A percentile compares a stretch with the other conserved stretches of the same genome.
These are phyloP conservation scores for Melastoma malabathricum DNA, from an alignment of 345 rosid species.

Conservation along the genomic window DNA sequence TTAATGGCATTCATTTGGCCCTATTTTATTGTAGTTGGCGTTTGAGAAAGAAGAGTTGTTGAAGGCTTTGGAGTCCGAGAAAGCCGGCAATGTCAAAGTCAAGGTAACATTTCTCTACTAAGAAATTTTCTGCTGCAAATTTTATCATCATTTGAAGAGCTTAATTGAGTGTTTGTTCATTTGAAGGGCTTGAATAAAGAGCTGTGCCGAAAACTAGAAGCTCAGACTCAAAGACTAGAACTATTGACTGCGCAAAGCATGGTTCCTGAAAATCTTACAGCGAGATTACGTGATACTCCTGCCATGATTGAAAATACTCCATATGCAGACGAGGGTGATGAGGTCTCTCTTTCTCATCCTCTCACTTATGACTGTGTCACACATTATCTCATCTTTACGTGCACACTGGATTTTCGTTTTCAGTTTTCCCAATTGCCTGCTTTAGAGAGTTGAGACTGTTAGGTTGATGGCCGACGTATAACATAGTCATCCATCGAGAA, in stretches of 20 bases:
- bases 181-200: constrained; percentile 76
- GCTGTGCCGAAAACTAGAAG: constrained; percentile 71
- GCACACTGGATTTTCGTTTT: not conserved
- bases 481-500: too few relatives aligned
- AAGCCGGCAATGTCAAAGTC: constrained; percentile 53
- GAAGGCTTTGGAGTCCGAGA: constrained; percentile 61
- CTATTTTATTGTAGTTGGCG: constrained; percentile 44
- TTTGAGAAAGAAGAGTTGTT: constrained; percentile 79
- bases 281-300: constrained; percentile 40
- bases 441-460: too few relatives aligned
- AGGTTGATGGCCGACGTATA: too few relatives aligned
- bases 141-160: too few relatives aligned
- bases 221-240: constrained; percentile 90
- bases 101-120: constrained; percentile 32
- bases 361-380: not conserved
- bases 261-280: constrained; percentile 31
- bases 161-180: not conserved
- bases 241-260: constrained; percentile 75
- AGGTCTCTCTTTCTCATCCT: constrained; percentile 28
- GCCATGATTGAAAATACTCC: constrained; percentile 36
- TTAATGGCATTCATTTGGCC: not conserved
- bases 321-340: constrained; percentile 97
- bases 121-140: too few relatives aligned
- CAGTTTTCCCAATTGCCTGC: too few relatives aligned
- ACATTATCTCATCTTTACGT: not conserved